Conservation (phyloP, 257 asterid genomes). For the Ehretia macrophylla region DNA sequence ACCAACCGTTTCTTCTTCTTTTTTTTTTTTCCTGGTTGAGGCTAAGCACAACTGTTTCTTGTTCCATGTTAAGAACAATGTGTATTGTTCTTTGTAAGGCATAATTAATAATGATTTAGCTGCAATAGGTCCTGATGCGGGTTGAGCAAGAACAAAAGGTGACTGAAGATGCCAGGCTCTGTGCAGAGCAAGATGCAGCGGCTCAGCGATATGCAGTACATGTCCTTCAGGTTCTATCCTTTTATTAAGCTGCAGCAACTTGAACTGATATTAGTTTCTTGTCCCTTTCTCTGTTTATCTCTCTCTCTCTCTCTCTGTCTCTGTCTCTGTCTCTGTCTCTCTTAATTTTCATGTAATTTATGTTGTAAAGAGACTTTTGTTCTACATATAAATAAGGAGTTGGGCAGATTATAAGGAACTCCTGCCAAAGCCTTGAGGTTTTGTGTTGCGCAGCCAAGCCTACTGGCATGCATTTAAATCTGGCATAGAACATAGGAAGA, state of each 20-base stretch:
- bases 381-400: no score
- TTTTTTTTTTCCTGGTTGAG: no score
- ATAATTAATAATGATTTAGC: background rate
- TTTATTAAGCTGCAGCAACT: conserved; percentile 8
- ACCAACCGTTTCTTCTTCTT: no score
- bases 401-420: no score
- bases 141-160: conserved; percentile 85
- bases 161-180: conserved; percentile 68
- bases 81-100: background rate
- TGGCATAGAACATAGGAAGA: no score
- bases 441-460: no score
- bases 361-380: no score
- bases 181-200: conserved; percentile 73
- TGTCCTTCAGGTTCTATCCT: conserved; percentile 56
- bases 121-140: conserved; percentile 67
- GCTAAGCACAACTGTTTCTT: no score
- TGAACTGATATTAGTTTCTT: background rate
- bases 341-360: background rate
- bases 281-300: background rate
- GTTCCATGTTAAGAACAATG: background rate
- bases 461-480: no score
- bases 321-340: background rate
- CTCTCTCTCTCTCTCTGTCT: background rate
- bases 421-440: no score
- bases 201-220: conserved; percentile 51